Evolutionary conservation across 108 stramenopile species (phyloP).

Genomic region (Bacterosira constricta): DNA sequence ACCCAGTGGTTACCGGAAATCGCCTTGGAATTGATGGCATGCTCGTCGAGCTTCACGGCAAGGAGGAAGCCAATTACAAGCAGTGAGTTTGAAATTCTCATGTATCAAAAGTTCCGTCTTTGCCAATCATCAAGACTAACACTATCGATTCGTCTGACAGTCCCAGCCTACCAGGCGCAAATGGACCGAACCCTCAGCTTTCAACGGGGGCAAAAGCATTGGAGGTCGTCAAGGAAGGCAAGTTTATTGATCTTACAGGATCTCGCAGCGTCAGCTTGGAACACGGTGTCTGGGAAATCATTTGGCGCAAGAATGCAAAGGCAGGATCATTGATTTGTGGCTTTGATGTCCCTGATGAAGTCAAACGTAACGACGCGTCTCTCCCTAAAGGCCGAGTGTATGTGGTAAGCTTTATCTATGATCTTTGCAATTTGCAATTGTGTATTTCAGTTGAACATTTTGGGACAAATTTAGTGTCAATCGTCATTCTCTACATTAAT

Average conservation of each 20-base stretch:
- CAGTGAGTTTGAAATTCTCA: slow-evolving; percentile 5
- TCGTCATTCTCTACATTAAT: neutral
- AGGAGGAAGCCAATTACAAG: slow-evolving; percentile 8
- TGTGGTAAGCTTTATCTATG: too few species aligned
- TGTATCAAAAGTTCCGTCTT: neutral
- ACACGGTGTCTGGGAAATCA: slow-evolving; percentile 70
- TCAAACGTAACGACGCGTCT: slow-evolving; percentile 55
- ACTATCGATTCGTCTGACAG: neutral
- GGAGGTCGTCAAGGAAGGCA: slow-evolving; percentile 43
- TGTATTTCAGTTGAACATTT: too few species aligned
- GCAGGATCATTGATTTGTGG: slow-evolving; percentile 64
- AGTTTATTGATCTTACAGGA: slow-evolving; percentile 51
- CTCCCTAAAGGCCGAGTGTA: slow-evolving; percentile 60
- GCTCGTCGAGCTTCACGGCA: slow-evolving; percentile 35
- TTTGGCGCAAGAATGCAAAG: slow-evolving; percentile 58
- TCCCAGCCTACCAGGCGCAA: slow-evolving; percentile 57
- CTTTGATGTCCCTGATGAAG: slow-evolving; percentile 57
- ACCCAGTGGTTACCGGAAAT: neutral
- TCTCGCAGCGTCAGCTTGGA: slow-evolving; percentile 30
- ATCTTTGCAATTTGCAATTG: neutral
- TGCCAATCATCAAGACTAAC: neutral
- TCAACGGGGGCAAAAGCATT: slow-evolving; percentile 52
- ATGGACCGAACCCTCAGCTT: slow-evolving; percentile 71
- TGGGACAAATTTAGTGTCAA: too few species aligned
- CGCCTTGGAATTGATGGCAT: slow-evolving; percentile 46